Conservation (phyloP, 139 green algal species). For the Chlorella vulgaris region DNA sequence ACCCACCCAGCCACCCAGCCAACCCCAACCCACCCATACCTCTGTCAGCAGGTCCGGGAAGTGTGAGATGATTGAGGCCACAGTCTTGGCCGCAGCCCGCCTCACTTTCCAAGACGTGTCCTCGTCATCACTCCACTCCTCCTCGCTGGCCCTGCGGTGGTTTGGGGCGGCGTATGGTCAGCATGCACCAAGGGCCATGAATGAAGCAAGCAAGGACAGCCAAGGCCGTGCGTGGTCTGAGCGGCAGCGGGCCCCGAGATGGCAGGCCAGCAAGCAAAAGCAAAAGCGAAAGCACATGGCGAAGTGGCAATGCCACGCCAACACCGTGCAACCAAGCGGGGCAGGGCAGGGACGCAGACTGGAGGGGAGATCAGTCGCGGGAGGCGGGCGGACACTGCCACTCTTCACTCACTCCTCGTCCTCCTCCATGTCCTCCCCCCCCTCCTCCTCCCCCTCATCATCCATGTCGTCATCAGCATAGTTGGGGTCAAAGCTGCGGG, state of each 20-base stretch:
- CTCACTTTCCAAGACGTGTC: conserved; percentile 97
- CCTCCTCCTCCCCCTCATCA: conserved; percentile 65
- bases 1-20: neutral
- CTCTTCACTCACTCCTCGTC: conserved; percentile 65
- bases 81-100: conserved; percentile 71
- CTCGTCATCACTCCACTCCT: conserved; percentile 96
- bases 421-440: conserved; percentile 50
- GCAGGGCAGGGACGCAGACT: too few species aligned
- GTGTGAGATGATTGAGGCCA: conserved; percentile 66
- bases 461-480: conserved; percentile 84
- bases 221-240: too few species aligned
- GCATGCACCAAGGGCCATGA: too few species aligned
- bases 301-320: too few species aligned
- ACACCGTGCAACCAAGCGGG: too few species aligned
- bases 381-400: too few species aligned
- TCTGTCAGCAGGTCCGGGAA: conserved; percentile 68
- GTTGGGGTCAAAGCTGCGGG: conserved; percentile 92
- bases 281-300: too few species aligned
- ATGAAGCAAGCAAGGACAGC: too few species aligned
- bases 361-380: too few species aligned
- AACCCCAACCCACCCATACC: neutral
- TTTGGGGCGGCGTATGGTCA: too few species aligned
- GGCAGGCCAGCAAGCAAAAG: too few species aligned
- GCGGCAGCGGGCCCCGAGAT: too few species aligned
- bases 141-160: conserved; percentile 55